Evolutionary conservation across 306 rosid species (phyloP).

Genomic region (Casuarina cunninghamiana): DNA sequence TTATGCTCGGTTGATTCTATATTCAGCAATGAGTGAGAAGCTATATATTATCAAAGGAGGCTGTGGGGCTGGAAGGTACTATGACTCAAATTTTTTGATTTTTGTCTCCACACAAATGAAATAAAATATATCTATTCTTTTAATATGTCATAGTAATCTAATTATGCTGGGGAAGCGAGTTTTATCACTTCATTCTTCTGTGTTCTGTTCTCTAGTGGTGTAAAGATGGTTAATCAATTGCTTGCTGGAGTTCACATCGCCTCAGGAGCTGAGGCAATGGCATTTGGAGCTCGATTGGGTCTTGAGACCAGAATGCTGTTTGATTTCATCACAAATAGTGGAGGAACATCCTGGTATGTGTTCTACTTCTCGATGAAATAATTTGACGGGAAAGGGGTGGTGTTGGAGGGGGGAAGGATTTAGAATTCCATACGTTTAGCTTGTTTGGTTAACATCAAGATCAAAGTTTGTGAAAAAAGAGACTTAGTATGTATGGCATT

Average conservation of each 20-base stretch:
- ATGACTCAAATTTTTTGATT: slow-evolving; percentile 20
- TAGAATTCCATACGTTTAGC: too few species aligned
- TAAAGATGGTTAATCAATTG: slow-evolving; percentile 96
- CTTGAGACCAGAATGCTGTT: slow-evolving; percentile 71
- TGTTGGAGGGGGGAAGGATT: too few species aligned
- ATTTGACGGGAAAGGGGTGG: too few species aligned
- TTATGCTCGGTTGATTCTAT: slow-evolving; percentile 30
- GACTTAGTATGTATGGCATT: too few species aligned
- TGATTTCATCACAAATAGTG: slow-evolving; percentile 66
- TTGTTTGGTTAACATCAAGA: too few species aligned
- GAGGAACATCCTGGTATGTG: slow-evolving; percentile 88
- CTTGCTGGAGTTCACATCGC: slow-evolving; percentile 99
- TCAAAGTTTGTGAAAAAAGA: too few species aligned
- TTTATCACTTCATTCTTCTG: slow-evolving; percentile 18
- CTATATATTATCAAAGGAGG: slow-evolving; percentile 87
- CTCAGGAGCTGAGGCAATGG: slow-evolving; percentile 95
- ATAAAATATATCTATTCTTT: neutral
- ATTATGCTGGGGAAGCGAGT: slow-evolving; percentile 9
- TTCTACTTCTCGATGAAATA: slow-evolving; percentile 11
- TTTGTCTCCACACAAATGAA: slow-evolving; percentile 9
- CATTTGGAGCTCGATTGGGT: slow-evolving; percentile 90
- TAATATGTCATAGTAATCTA: slow-evolving; percentile 4
- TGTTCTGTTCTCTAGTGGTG: slow-evolving; percentile 56
- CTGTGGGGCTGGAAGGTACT: slow-evolving; percentile 94
- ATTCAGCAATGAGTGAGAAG: slow-evolving; percentile 89